phyloP scores from a whole-genome alignment of 2,329 filamentous ascomycete species.

The Tolypocladium cylindrosporum region DNA sequence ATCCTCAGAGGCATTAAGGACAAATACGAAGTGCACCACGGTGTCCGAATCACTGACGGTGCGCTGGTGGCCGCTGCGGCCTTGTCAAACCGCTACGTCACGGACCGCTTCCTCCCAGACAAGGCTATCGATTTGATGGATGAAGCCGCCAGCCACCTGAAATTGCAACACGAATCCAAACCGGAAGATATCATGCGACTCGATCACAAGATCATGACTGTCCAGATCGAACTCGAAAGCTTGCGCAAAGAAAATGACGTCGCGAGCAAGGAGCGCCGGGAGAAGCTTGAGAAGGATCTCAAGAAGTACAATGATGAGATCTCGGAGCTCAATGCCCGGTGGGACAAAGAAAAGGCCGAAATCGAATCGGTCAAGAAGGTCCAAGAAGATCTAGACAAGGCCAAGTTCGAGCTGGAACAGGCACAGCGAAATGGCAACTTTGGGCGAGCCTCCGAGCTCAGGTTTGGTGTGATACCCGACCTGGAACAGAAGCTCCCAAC shows the following conservation, averaged over 20 bases:
- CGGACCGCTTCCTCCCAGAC: slow-evolving; percentile 88
- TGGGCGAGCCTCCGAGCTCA: slow-evolving; percentile 77
- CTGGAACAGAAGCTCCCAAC: slow-evolving; percentile 72
- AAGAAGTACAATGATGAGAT: slow-evolving; percentile 70
- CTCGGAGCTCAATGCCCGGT: slow-evolving; percentile 64
- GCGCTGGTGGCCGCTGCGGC: slow-evolving; percentile 86
- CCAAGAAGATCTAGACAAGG: slow-evolving; percentile 81
- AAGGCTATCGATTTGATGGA: slow-evolving; percentile 97
- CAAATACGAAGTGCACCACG: slow-evolving; percentile 94
- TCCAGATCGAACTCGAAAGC: slow-evolving; percentile 93
- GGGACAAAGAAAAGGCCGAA: slow-evolving; percentile 82
- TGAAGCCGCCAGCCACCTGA: slow-evolving; percentile 81
- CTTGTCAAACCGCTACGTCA: slow-evolving; percentile 92
- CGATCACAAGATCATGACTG: slow-evolving; percentile 92
- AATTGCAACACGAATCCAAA: slow-evolving; percentile 92
- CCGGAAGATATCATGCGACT: slow-evolving; percentile 88
- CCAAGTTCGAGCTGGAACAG: slow-evolving; percentile 74
- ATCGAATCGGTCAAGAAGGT: slow-evolving; percentile 80
- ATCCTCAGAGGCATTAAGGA: slow-evolving; percentile 96
- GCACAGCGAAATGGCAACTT: slow-evolving; percentile 86
- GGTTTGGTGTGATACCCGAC: slow-evolving; percentile 77
- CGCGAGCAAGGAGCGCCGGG: slow-evolving; percentile 74
- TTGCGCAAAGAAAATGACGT: slow-evolving; percentile 89
- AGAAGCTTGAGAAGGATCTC: slow-evolving; percentile 72
- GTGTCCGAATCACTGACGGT: slow-evolving; percentile 86